A percentile compares a stretch with the other conserved stretches of the same genome.
phyloP scores from a whole-genome alignment of 2,329 filamentous ascomycete genomes.

The Cephalotrichum gorgonifer region DNA sequence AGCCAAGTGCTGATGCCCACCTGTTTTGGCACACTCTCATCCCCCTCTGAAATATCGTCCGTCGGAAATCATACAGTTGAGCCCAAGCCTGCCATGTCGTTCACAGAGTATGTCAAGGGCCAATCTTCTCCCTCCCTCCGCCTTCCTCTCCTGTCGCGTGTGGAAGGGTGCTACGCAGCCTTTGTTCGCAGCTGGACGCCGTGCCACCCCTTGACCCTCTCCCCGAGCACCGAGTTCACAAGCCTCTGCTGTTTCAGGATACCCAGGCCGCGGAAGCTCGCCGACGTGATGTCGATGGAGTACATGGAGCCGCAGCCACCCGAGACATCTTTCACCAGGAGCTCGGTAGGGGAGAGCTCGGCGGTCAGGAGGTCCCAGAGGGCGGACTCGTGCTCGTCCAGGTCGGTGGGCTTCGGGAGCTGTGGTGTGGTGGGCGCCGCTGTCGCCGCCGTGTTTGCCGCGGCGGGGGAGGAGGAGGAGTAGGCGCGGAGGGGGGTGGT shows the following conservation, averaged over 20 bases:
- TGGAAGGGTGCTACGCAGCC: slow-evolving; percentile 22
- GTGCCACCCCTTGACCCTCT: slow-evolving; percentile 73
- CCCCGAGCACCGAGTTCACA: slow-evolving; percentile 64
- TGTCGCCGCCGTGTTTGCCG: slow-evolving; percentile 20
- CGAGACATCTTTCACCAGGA: slow-evolving; percentile 67
- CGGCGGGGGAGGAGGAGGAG: slow-evolving; percentile 14
- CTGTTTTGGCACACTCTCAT: too few relatives aligned
- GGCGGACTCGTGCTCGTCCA: slow-evolving; percentile 44
- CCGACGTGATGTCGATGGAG: slow-evolving; percentile 65
- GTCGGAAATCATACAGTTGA: too few relatives aligned
- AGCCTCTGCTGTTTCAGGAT: slow-evolving; percentile 76
- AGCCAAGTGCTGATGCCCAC: too few relatives aligned
- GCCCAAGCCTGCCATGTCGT: too few relatives aligned
- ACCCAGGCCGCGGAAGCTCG: slow-evolving; percentile 57
- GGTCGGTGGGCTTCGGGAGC: slow-evolving; percentile 35
- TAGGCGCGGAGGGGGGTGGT: slow-evolving; percentile 9
- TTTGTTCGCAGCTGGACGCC: slow-evolving; percentile 71
- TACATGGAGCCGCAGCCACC: slow-evolving; percentile 86
- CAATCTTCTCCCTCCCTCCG: too few relatives aligned
- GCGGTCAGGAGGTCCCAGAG: slow-evolving; percentile 44
- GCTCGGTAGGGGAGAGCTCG: slow-evolving; percentile 38
- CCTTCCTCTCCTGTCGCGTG: not conserved
- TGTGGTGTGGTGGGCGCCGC: slow-evolving; percentile 8
- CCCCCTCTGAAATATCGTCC: too few relatives aligned
- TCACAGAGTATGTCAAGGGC: too few relatives aligned